phyloP scores from a whole-genome alignment of 352 stramenopile species.

The Phytophthora ohioensis region DNA sequence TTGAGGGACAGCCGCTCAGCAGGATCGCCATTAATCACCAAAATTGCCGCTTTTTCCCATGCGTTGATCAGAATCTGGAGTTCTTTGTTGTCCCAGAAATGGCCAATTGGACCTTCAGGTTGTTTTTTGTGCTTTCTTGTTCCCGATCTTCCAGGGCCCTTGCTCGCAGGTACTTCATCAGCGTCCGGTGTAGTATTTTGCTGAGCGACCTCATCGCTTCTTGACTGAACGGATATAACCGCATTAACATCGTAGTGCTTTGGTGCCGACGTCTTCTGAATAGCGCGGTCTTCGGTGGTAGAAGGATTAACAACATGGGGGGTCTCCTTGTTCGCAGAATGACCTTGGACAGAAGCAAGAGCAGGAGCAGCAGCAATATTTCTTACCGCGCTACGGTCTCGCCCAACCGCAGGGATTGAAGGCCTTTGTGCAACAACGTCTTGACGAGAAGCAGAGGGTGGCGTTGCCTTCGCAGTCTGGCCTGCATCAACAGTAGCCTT shows the following conservation, averaged over 20 bases:
- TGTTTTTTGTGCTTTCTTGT: constrained; percentile 39
- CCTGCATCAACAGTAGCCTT: background rate
- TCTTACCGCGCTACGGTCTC: background rate
- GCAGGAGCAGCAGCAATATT: background rate
- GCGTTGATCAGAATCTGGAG: constrained; percentile 43
- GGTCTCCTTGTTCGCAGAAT: background rate
- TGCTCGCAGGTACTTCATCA: background rate
- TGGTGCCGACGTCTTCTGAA: background rate
- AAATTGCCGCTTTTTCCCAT: constrained; percentile 47
- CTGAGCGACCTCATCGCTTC: background rate
- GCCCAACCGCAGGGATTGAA: background rate
- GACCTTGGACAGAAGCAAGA: background rate
- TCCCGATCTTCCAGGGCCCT: background rate
- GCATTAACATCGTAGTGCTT: background rate
- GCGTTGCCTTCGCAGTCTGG: background rate
- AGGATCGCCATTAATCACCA: constrained; percentile 34
- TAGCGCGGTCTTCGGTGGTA: background rate
- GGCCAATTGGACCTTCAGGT: constrained; percentile 31
- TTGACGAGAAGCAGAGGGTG: background rate
- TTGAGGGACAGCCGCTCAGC: constrained; percentile 39
- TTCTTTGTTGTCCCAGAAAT: constrained; percentile 46
- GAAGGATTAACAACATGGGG: background rate
- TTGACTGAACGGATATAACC: background rate
- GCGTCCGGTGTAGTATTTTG: background rate
- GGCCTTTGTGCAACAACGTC: background rate